A percentile compares a stretch with the other conserved stretches of the same genome.
Conservation (phyloP, 805 yeast genomes). For the Monosporozyma siamensis region DNA sequence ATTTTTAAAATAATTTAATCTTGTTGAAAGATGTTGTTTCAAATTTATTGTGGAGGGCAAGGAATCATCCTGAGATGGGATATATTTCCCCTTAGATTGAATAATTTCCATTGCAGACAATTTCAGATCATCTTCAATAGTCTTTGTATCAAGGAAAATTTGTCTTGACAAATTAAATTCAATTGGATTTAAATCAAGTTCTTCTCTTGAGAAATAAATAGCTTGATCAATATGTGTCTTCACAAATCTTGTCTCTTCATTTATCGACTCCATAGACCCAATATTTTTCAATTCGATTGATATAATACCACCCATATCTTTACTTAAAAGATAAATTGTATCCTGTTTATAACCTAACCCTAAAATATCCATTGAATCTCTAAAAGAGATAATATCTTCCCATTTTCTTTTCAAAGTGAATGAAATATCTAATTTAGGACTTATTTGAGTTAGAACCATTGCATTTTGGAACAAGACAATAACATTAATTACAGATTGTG, state of each 20-base stretch:
- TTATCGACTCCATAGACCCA: constrained; percentile 15
- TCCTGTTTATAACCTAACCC: constrained; percentile 50
- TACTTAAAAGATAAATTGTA: constrained; percentile 40
- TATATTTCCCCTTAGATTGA: constrained; percentile 43
- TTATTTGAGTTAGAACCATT: constrained; percentile 56
- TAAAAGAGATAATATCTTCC: constrained; percentile 71
- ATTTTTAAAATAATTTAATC: constrained; percentile 37
- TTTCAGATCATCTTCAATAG: constrained; percentile 43
- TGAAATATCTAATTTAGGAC: constrained; percentile 30
- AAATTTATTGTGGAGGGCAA: constrained; percentile 41
- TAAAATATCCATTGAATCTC: constrained; percentile 41
- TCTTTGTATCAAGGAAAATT: constrained; percentile 36
- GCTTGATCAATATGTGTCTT: constrained; percentile 81
- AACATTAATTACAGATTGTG: constrained; percentile 33
- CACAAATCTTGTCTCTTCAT: constrained; percentile 33
- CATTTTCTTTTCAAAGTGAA: constrained; percentile 42
- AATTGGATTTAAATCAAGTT: constrained; percentile 35
- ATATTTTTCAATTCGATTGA: constrained; percentile 39
- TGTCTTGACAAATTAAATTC: constrained; percentile 39
- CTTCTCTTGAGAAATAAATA: constrained; percentile 44
- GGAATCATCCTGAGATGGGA: too few species aligned
- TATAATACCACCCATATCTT: constrained; percentile 47
- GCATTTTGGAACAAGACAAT: constrained; percentile 52
- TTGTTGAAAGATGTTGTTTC: constrained; percentile 40
- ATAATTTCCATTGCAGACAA: constrained; percentile 49